Evolutionary conservation across 2,329 filamentous ascomycete species (phyloP), one percentile per base, ranked within the genome.

Genomic region (Botrytis cinerea): DNA sequence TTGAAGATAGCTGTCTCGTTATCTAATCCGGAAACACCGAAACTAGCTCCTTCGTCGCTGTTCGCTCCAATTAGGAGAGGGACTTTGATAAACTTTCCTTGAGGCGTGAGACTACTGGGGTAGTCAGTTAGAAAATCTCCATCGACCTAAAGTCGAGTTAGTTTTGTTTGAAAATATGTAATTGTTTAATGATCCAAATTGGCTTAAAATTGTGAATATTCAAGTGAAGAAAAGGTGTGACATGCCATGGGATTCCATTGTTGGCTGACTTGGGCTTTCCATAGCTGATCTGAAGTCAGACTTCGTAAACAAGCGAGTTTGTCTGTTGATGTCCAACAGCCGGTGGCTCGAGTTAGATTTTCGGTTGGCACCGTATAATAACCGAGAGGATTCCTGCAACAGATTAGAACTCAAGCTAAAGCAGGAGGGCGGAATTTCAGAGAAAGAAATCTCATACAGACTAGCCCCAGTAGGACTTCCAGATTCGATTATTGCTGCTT

Each of bases 401-500:
- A 4, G 22, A 6, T 51, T 8, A 70, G 6, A n/a, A n/a, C 18
- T 28, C 25, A 43, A 20, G 32, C 4, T 28, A 18, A 40, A 46
- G 22, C 22, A 28, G 28, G 16, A 35, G n/a, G 18, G 16, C 22
- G 1, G 6, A 2, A 54, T 54, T 54, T 43, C 2, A 20, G 22
- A 38, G 8, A 38, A n/a, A 38, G 1, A 16, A 9, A 18, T 22
- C 4, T 40, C 57, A 10, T 62, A 70, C 70, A 71, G 38, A 54
- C 70, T 64, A 32, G 46, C 60, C 8, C 77, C 75, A 14, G 79
- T 73, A 1, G 77, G 76, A 0, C 82, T 82, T 6, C 87, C 87
- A 20, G 85, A 88, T 71, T 90, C 84, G 71, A 86, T 81, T 62
- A 88, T 89, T 2, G 85, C 88, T 12, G 81, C 85, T 6, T 84